These are phyloP conservation scores for Salix koriyanagi DNA, from an alignment of 345 rosid genomes.

Conservation along the genomic window DNA sequence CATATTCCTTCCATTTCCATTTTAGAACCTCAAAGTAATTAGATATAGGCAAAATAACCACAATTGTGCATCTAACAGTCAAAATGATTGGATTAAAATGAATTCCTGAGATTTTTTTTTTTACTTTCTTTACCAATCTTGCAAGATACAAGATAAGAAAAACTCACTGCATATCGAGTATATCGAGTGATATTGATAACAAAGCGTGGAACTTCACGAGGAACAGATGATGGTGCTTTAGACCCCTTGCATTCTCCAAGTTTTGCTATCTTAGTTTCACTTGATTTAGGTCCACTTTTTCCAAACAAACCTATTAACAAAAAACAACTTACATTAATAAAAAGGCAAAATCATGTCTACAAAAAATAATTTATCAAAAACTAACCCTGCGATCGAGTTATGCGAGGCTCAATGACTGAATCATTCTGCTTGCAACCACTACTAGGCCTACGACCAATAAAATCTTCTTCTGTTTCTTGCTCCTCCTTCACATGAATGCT, in stretches of 20 bases:
- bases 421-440: neutral
- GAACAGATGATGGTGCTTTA: neutral
- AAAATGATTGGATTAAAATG: no score
- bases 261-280: neutral
- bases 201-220: neutral
- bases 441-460: neutral
- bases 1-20: no score
- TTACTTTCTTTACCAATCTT: no score
- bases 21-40: no score
- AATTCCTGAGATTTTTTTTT: neutral
- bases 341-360: neutral
- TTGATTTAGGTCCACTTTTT: no score
- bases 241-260: neutral
- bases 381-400: neutral
- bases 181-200: neutral
- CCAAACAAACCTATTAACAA: neutral
- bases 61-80: no score
- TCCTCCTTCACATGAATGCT: constrained; percentile 9
- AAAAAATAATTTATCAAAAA: neutral
- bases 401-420: neutral
- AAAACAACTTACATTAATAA: neutral
- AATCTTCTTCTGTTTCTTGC: neutral
- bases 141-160: neutral
- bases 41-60: no score
- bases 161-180: neutral